Conservation (phyloP, 192 early-diverging fungal genomes). For the Kappamyces sp. region DNA sequence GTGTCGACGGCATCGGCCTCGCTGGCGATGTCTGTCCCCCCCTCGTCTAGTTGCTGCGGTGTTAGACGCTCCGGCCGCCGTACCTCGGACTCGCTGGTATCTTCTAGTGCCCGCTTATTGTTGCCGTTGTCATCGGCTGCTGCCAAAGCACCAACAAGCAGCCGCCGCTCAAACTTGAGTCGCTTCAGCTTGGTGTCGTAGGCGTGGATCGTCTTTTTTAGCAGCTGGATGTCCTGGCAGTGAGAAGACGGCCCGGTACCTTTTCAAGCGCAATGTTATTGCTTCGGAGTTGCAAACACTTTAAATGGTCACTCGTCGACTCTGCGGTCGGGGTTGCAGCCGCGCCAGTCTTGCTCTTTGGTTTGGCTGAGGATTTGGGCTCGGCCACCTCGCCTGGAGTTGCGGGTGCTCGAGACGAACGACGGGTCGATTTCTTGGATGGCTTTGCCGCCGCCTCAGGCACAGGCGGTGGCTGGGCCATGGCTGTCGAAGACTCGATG, state of each 20-base stretch:
- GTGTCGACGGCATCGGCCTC: slow-evolving; percentile 4
- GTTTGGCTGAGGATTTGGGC: too few relatives aligned
- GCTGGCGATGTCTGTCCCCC: not conserved
- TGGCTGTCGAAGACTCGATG: too few relatives aligned
- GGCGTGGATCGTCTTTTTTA: not conserved
- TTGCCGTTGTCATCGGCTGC: not conserved
- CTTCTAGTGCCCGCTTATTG: slow-evolving; percentile 1
- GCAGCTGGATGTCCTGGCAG: slow-evolving; percentile 3
- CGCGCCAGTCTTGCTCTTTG: too few relatives aligned
- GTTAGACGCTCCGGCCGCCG: too few relatives aligned
- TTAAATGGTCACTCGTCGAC: not conserved
- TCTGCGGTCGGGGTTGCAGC: too few relatives aligned
- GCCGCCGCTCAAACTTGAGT: slow-evolving; percentile 7
- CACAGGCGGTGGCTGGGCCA: too few relatives aligned
- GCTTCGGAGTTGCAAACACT: not conserved
- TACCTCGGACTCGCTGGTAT: not conserved
- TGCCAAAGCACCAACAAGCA: not conserved
- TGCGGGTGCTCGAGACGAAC: too few relatives aligned
- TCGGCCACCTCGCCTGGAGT: too few relatives aligned
- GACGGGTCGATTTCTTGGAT: too few relatives aligned
- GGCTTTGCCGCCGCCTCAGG: too few relatives aligned
- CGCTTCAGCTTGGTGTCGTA: not conserved
- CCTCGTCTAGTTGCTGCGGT: too few relatives aligned
- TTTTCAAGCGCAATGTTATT: slow-evolving; percentile 5
- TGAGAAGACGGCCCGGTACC: not conserved